These are phyloP conservation scores for Penicillium sp. DNA, from an alignment of 2,329 filamentous ascomycete genomes.

Conservation along the genomic window DNA sequence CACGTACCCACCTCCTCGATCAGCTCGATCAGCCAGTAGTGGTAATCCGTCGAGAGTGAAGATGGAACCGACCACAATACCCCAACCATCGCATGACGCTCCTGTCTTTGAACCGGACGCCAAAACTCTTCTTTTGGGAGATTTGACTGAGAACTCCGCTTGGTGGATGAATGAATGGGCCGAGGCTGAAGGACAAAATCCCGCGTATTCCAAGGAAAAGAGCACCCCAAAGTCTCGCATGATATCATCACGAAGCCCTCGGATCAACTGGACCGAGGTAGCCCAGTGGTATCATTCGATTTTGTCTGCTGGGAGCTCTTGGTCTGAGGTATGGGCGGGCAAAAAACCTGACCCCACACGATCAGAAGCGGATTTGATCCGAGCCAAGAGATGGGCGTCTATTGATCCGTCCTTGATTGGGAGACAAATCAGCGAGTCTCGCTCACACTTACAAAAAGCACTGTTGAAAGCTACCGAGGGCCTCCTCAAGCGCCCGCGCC, in stretches of 20 bases:
- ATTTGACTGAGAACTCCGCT: conserved; percentile 75
- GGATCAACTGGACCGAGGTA: conserved; percentile 72
- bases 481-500: conserved; percentile 74
- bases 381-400: conserved; percentile 41
- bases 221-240: conserved; percentile 28
- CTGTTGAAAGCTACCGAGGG: conserved; percentile 76
- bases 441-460: conserved; percentile 65
- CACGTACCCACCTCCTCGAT: conserved; percentile 45
- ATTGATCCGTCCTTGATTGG: conserved; percentile 49
- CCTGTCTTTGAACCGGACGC: conserved; percentile 65
- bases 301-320: conserved; percentile 65
- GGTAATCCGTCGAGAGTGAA: conserved; percentile 39
- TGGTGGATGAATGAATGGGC: conserved; percentile 71
- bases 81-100: conserved; percentile 31
- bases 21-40: conserved; percentile 45
- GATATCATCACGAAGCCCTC: conserved; percentile 61
- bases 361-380: conserved; percentile 20
- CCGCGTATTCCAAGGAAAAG: conserved; percentile 35
- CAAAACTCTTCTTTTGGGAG: conserved; percentile 70
- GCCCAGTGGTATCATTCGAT: conserved; percentile 72
- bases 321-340: conserved; percentile 60
- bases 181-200: conserved; percentile 32
- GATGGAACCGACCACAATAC: conserved; percentile 30
- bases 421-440: conserved; percentile 57
- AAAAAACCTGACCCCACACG: conserved; percentile 42